Percentiles rank a stretch among this genome's conserved stretches.
These are phyloP conservation scores for Phytophthora meadii DNA, from an alignment of 352 stramenopile genomes.

Conservation along the genomic window DNA sequence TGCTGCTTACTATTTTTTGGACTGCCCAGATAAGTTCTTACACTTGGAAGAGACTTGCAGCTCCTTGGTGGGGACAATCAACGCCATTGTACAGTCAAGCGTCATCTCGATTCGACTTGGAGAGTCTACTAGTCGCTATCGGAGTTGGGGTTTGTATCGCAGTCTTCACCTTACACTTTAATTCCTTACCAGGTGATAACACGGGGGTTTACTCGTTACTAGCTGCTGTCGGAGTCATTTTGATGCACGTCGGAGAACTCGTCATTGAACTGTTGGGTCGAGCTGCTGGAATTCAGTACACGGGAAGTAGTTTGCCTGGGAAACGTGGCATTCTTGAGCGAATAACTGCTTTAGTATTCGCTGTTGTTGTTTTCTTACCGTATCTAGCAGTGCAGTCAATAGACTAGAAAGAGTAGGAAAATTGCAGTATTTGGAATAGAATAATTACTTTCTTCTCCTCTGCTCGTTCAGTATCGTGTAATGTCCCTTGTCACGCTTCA, in stretches of 20 bases:
- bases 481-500: constrained; percentile 39
- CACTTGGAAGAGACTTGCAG: constrained; percentile 2
- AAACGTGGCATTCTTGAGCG: constrained; percentile 3
- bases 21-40: constrained; percentile 1
- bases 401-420: not conserved
- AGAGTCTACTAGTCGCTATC: constrained; percentile 6
- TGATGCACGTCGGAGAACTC: not conserved
- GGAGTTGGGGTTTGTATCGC: constrained; percentile 1
- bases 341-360: not conserved
- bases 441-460: too few relatives aligned
- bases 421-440: too few relatives aligned
- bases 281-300: constrained; percentile 7
- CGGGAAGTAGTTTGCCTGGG: constrained; percentile 4
- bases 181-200: constrained; percentile 3
- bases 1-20: constrained; percentile 13
- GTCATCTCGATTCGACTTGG: constrained; percentile 2
- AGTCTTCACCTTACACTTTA: constrained; percentile 4
- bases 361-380: not conserved
- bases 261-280: not conserved
- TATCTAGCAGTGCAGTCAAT: constrained; percentile 12
- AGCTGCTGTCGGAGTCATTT: not conserved
- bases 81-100: constrained; percentile 2
- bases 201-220: constrained; percentile 5
- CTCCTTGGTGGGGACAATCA: constrained; percentile 15
- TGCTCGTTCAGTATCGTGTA: too few relatives aligned